Evolutionary conservation across 805 yeast species (phyloP), one percentile per base, ranked within the genome.

Genomic region (Saturnispora mendoncae): DNA sequence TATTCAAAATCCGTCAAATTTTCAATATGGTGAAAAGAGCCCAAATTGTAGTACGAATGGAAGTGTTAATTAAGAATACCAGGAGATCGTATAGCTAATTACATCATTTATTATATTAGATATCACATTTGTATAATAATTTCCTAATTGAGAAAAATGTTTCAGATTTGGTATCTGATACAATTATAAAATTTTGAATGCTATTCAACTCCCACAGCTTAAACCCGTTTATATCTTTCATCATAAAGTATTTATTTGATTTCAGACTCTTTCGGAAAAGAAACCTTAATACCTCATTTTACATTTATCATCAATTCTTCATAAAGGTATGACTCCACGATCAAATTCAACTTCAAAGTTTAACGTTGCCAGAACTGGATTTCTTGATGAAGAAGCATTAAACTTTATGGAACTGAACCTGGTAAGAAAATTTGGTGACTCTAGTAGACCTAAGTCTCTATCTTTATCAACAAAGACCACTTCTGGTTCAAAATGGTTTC

Each of bases 1-100:
- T 66, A 60, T 71, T 35, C 69, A 71, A 14, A 69, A 69, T 47
- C 75, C 76, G 3, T 69, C 62, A 34, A 69, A 68, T 46, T 55
- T 69, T 41, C 70, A 71, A 8, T 53, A 53, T 58, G 57, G 55
- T 25, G 41, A 33, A 19, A 31, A 33, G 12, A 38, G 35, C 6
- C 29, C 21, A 9, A 18, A 10, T 25, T 17, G 21, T 6, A 39
- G 38, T 33, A 36, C 25, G 4, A 29, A 33, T 20, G 33, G 28
- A 12, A 31, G 28, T 15, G 25, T 10, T 8, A 41, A 20, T 9
- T 4, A 15, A 20, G 25, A 38, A 6, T n/a, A 31, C 12, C 25
- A 20, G 4, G 39, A 20, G 14, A 15, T 29, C 24, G 27, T 17
- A 6, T n/a, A 14, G 20, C n/a, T n/a, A n/a, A n/a, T n/a, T n/a